Base-by-base conservation (phyloP, 441 rosid genomes). In the Erodium texanum region DNA sequence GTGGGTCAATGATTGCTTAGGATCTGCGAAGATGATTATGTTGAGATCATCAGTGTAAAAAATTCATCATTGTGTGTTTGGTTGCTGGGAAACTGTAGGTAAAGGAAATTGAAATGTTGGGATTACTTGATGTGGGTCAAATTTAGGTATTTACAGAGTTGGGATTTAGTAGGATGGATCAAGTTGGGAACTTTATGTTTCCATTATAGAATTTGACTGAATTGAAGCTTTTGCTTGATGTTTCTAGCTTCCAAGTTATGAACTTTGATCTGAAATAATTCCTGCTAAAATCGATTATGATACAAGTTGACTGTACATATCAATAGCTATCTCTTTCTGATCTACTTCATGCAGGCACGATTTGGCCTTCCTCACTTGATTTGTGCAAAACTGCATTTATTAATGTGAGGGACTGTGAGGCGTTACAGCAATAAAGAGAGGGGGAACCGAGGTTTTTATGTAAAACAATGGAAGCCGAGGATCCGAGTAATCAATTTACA, bases 401-500 rank as follows among this genome's bases (percentile, higher is more conserved):
- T 8, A 54, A 54, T 54, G 61, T 5, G 16, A 3, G 24, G 61
- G 61, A 20, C 12, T 18, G 61, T 19, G 61, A 20, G 11, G 61
- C 23, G 6, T 18, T 54, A 54, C 18, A 54, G 61, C 22, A 2
- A 19, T 54, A 19, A 54, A 54, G 20, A 54, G 19, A 54, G 23
- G 61, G 61, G 61, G 61, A 8, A 54, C 10, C 23, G 61, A 5
- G 23, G 61, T 54, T 54, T 54, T 54, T 54, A 54, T 18, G 61
- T 54, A 54, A 18, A 19, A 18, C 20, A 54, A 54, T 54, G 61
- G 61, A 54, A 54, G 61, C 23, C 22, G 61, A 54, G 61, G 61
- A 54, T 3, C 24, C 61, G 61, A 54, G 9, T 3, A 18, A 54
- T 54, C 61, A 18, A 54, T 7, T 9, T 54, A 54, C 20, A 18